Conservation (phyloP, 805 yeast genomes). For the Saccharomycodes ludwigii region DNA sequence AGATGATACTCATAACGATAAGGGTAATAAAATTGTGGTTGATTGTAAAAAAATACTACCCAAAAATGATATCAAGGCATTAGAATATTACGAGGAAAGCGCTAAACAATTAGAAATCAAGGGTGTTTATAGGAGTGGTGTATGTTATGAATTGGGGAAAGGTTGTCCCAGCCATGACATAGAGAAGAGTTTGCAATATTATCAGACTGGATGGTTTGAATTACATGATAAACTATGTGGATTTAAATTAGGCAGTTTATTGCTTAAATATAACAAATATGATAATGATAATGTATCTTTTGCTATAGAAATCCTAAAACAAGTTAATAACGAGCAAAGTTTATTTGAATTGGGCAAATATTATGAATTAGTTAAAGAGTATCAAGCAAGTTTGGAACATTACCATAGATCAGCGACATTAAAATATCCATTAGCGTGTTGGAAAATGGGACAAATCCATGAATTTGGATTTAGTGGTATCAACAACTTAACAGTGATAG, state of each 20-base stretch:
- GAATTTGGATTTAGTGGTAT: slow-evolving; percentile 50
- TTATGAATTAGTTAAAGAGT: too few species aligned
- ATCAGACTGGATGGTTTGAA: slow-evolving; percentile 45
- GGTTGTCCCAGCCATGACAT: slow-evolving; percentile 33
- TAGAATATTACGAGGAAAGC: slow-evolving; percentile 45
- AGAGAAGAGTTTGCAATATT: slow-evolving; percentile 39
- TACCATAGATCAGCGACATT: slow-evolving; percentile 48
- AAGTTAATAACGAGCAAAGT: slow-evolving; percentile 38
- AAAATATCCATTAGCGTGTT: slow-evolving; percentile 56
- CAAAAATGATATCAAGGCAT: slow-evolving; percentile 48
- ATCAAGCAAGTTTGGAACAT: slow-evolving; percentile 38
- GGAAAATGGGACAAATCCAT: slow-evolving; percentile 57
- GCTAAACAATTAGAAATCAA: slow-evolving; percentile 24
- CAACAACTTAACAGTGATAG: slow-evolving; percentile 33
- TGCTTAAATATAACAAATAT: too few species aligned
- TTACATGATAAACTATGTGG: slow-evolving; percentile 50
- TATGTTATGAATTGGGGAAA: slow-evolving; percentile 56
- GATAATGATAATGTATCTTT: too few species aligned
- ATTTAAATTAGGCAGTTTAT: slow-evolving; percentile 68
- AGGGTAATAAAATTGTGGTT: background rate
- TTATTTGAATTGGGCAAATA: slow-evolving; percentile 44
- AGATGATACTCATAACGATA: slow-evolving; percentile 2
- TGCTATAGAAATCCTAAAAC: slow-evolving; percentile 20
- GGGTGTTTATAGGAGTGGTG: slow-evolving; percentile 45
- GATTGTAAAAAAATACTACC: slow-evolving; percentile 32